These are phyloP conservation scores for Aspergillus brasiliensis DNA, from an alignment of 2,329 filamentous ascomycete species.

Conservation along the genomic window DNA sequence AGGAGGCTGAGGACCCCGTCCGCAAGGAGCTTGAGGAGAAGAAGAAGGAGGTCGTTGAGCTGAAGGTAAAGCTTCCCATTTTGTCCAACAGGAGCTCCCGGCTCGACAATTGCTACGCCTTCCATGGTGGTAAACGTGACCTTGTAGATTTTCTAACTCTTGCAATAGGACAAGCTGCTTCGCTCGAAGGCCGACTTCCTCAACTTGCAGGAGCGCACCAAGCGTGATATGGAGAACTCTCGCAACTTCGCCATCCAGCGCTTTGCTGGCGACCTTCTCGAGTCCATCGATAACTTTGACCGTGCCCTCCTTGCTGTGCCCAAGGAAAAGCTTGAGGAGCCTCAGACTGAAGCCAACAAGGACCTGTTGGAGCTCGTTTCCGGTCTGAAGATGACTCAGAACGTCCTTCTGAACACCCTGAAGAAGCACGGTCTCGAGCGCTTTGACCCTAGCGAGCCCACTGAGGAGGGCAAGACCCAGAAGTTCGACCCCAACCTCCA, in stretches of 20 bases:
- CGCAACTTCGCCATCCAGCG: slow-evolving; percentile 91
- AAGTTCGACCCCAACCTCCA: slow-evolving; percentile 97
- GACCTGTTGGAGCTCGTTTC: slow-evolving; percentile 81
- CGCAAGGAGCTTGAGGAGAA: slow-evolving; percentile 72
- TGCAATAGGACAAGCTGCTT: slow-evolving; percentile 81
- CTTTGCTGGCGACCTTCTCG: slow-evolving; percentile 92
- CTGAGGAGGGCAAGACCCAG: slow-evolving; percentile 60
- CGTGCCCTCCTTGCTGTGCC: slow-evolving; percentile 82
- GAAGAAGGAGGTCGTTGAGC: slow-evolving; percentile 72
- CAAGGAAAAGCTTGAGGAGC: slow-evolving; percentile 65
- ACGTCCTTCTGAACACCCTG: slow-evolving; percentile 80
- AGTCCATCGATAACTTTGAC: slow-evolving; percentile 96
- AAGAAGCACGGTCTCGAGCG: slow-evolving; percentile 93
- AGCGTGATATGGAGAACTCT: slow-evolving; percentile 83
- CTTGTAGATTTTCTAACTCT: neutral
- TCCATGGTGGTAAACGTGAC: neutral
- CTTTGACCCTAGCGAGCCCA: slow-evolving; percentile 67
- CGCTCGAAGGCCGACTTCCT: slow-evolving; percentile 95
- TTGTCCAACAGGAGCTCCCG: slow-evolving; percentile 7
- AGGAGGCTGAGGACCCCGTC: slow-evolving; percentile 47
- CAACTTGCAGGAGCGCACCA: slow-evolving; percentile 93
- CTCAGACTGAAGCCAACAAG: slow-evolving; percentile 60
- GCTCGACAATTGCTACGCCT: neutral
- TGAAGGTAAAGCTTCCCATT: slow-evolving; percentile 67
- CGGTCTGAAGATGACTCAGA: slow-evolving; percentile 93